A percentile compares a stretch with the other conserved stretches of the same genome.
These are phyloP conservation scores for Biscutella laevigata DNA, from an alignment of 441 rosid genomes.

Conservation along the genomic window DNA sequence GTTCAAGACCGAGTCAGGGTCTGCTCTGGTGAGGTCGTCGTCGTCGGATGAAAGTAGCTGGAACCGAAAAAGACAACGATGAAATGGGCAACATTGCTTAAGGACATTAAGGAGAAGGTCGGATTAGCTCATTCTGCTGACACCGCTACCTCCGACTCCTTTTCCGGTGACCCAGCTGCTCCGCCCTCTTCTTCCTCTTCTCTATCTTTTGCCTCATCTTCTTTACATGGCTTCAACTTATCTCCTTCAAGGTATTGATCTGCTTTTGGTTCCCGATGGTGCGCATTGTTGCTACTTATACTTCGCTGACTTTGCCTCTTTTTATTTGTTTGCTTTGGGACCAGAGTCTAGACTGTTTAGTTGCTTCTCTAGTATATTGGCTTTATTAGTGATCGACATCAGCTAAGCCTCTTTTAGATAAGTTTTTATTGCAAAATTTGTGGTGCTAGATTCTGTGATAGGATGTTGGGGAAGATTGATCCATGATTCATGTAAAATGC, in stretches of 20 bases:
- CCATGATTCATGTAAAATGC: background rate
- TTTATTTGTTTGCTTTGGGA: conserved; percentile 3
- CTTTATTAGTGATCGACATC: conserved; percentile 15
- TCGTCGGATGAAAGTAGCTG: conserved; percentile 50
- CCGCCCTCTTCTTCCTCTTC: conserved; percentile 42
- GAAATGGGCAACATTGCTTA: conserved; percentile 95
- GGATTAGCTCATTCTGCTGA: conserved; percentile 81
- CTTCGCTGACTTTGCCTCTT: conserved; percentile 24
- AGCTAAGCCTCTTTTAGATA: conserved; percentile 9
- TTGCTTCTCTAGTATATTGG: background rate
- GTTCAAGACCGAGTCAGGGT: conserved; percentile 33
- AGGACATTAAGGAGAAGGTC: conserved; percentile 97
- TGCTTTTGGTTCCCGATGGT: background rate
- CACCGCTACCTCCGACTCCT: conserved; percentile 25
- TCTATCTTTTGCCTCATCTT: conserved; percentile 29
- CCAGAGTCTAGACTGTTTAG: background rate
- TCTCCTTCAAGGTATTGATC: conserved; percentile 72
- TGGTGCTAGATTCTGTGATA: conserved; percentile 14
- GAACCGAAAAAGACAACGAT: conserved; percentile 44
- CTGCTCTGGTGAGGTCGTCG: conserved; percentile 28
- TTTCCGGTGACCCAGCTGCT: conserved; percentile 33
- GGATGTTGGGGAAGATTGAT: conserved; percentile 1
- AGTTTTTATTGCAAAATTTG: conserved; percentile 4
- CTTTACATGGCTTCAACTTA: conserved; percentile 30
- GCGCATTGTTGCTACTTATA: conserved; percentile 15